Conservation (phyloP, 108 stramenopile genomes). For the Cyclotella atomus region DNA sequence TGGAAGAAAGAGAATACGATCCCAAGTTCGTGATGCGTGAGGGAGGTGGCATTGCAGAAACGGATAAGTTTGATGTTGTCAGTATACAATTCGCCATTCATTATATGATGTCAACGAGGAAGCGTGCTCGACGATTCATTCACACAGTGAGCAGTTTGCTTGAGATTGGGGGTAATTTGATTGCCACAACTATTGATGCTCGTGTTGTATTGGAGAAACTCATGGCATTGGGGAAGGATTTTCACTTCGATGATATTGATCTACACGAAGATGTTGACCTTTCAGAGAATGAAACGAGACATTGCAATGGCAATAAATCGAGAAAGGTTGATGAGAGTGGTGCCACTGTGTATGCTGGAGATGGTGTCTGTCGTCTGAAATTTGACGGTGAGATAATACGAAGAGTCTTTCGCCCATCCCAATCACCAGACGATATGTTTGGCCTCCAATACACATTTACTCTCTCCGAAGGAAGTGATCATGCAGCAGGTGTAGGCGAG, state of each 20-base stretch:
- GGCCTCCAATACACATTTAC: constrained; percentile 90
- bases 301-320: constrained; percentile 35
- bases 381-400: constrained; percentile 67
- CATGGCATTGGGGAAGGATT: constrained; percentile 79
- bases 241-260: constrained; percentile 60
- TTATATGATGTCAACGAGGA: constrained; percentile 94
- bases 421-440: constrained; percentile 68
- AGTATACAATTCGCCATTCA: constrained; percentile 99
- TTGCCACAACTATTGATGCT: constrained; percentile 97
- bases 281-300: constrained; percentile 39
- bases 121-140: constrained; percentile 90
- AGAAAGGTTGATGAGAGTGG: constrained; percentile 40
- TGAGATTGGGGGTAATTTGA: constrained; percentile 88
- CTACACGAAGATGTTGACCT: constrained; percentile 36
- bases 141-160: constrained; percentile 87
- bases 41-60: constrained; percentile 72
- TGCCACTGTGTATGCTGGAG: constrained; percentile 60
- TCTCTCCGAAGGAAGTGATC: constrained; percentile 79
- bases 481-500: constrained; percentile 81
- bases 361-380: constrained; percentile 73
- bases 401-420: constrained; percentile 53
- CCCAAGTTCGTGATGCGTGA: constrained; percentile 64
- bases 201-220: constrained; percentile 75
- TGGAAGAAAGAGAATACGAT: constrained; percentile 49
- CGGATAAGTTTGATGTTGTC: constrained; percentile 90